Evolutionary conservation across 1,284 basidiomycete species (phyloP).

Genomic region (Puccinia triticina): DNA sequence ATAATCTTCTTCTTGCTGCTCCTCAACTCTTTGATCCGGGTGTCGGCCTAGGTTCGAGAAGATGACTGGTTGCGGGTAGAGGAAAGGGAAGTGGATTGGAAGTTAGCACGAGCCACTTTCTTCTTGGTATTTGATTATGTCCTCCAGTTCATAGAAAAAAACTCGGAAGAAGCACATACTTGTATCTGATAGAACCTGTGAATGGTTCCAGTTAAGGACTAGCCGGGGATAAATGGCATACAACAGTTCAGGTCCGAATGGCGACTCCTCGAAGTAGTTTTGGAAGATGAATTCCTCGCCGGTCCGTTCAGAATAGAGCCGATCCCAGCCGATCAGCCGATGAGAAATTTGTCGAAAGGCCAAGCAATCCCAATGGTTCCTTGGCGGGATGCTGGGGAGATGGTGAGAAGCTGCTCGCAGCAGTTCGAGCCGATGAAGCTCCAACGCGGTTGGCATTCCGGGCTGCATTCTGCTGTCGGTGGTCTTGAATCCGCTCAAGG

Average conservation of each 20-base stretch:
- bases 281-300: constrained; percentile 32
- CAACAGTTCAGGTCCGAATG: constrained; percentile 12
- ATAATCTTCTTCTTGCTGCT: neutral
- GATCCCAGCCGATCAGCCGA: constrained; percentile 32
- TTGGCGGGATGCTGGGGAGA: constrained; percentile 9
- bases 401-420: constrained; percentile 16
- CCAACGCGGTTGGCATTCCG: neutral
- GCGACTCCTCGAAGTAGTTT: constrained; percentile 35
- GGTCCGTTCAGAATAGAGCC: constrained; percentile 18
- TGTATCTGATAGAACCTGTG: neutral
- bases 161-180: neutral
- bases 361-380: constrained; percentile 20
- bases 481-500: neutral
- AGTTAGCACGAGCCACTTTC: neutral
- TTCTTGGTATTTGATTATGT: neutral
- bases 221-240: neutral
- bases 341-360: constrained; percentile 33
- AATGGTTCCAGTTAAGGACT: neutral
- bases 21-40: neutral
- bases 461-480: neutral
- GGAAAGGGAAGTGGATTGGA: neutral
- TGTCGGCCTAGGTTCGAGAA: neutral
- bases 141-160: neutral
- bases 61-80: neutral
- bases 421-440: constrained; percentile 5